Evolutionary conservation across 192 early-diverging fungal genomes (phyloP), one percentile per base, ranked within the genome.

Genomic region (Phlyctochytrium bullatum): DNA sequence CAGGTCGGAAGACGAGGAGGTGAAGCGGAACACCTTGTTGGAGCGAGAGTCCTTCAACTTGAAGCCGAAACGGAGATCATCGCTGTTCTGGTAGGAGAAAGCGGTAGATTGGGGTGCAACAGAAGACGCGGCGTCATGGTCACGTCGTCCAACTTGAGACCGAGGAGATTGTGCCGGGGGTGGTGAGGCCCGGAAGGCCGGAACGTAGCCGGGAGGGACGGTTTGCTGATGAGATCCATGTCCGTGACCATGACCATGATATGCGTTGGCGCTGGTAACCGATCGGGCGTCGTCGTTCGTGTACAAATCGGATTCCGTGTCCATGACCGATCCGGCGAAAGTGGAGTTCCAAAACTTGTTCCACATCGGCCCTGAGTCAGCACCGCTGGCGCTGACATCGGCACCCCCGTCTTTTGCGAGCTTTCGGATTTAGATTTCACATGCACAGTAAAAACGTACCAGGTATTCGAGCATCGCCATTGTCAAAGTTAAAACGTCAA

Each of bases 401-500:
- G 1, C 0, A 27, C 2, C 30, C 17, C 30, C 69, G 1, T 65
- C 69, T 2, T 57, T 56, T 6, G 30, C 62, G 1, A 52, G 52
- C 56, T 71, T 54, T 53, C 50, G 27, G 34, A 36, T 14, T 62
- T 20, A 68, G 29, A 10, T 34, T 36, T 34, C 20, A 23, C 35
- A n/a, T 20, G 23, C n/a, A 64, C 47, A 47, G 14, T 20, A 33
- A 33, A 34, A 17, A 4, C 59, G 6, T 28, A 68, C 67, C 35
- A 71, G 31, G 40, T 71, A 71, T 12, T 71, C 62, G 17, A 71
- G 69, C 67, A 78, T 83, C 2, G 76, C 70, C 62, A 76, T 69
- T 1, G 82, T 83, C 25, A 83, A 67, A 20, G 74, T 80, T 50
- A 83, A 64, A 12, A 83, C 82, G 68, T 83, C 82, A 6, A 81